These are phyloP conservation scores for Globisporangium iwayamae DNA, from an alignment of 352 stramenopile species.

Conservation along the genomic window DNA sequence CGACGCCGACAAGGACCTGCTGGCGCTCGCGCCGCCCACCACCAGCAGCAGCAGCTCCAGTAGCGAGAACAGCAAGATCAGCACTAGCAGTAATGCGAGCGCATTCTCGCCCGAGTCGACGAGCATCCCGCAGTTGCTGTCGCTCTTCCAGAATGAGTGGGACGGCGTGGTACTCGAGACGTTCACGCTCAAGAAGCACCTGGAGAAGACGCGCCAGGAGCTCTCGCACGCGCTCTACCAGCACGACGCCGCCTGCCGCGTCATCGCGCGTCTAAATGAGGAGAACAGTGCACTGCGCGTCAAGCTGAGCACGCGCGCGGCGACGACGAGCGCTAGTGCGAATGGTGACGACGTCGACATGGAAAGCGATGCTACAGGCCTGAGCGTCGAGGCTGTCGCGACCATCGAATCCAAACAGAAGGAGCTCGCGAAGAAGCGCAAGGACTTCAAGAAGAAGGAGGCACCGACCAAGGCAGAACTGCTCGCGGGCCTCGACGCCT, in stretches of 20 bases:
- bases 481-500: slow-evolving; percentile 26
- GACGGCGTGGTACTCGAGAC: slow-evolving; percentile 93
- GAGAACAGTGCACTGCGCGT: slow-evolving; percentile 62
- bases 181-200: slow-evolving; percentile 91
- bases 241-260: slow-evolving; percentile 94
- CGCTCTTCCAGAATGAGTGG: slow-evolving; percentile 91
- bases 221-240: slow-evolving; percentile 95
- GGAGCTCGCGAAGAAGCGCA: slow-evolving; percentile 61
- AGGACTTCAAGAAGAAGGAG: slow-evolving; percentile 74
- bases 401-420: slow-evolving; percentile 73
- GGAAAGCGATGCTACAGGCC: slow-evolving; percentile 15
- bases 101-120: slow-evolving; percentile 39
- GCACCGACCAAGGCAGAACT: slow-evolving; percentile 38
- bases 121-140: slow-evolving; percentile 62
- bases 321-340: slow-evolving; percentile 8
- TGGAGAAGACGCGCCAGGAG: slow-evolving; percentile 94
- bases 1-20: slow-evolving; percentile 55
- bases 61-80: slow-evolving; percentile 1
- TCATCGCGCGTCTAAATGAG: slow-evolving; percentile 90
- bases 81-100: slow-evolving; percentile 3
- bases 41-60: background rate
- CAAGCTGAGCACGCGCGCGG: slow-evolving; percentile 20
- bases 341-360: slow-evolving; percentile 55
- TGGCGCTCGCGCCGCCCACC: slow-evolving; percentile 42
- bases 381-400: slow-evolving; percentile 38